phyloP scores from a whole-genome alignment of 2,329 filamentous ascomycete genomes.

The Phialocephala sp. region DNA sequence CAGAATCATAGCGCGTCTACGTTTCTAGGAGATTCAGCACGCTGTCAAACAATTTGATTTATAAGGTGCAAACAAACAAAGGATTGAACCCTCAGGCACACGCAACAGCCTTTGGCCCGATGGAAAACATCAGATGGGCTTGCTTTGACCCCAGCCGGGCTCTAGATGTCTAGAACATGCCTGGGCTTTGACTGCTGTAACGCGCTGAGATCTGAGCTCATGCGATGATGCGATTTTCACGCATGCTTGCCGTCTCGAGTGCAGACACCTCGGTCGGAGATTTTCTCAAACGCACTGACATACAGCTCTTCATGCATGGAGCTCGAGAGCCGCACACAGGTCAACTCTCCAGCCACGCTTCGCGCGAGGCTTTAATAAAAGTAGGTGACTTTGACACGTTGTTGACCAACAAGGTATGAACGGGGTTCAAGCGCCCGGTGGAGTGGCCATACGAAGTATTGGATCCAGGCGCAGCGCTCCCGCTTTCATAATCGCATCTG shows the following conservation, averaged over 20 bases:
- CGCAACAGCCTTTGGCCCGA: background rate
- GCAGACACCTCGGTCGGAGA: conserved; percentile 14
- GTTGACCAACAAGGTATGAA: conserved; percentile 2
- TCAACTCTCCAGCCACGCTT: background rate
- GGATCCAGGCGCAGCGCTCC: too few relatives aligned
- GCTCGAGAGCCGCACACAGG: conserved; percentile 15
- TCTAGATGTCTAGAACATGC: background rate
- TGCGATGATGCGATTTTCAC: conserved; percentile 13
- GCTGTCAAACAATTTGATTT: background rate
- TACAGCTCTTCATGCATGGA: conserved; percentile 15
- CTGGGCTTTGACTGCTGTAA: background rate
- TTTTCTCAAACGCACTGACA: conserved; percentile 16
- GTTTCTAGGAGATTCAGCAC: background rate
- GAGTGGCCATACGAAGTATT: too few relatives aligned
- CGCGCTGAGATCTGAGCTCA: conserved; percentile 5
- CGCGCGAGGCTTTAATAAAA: conserved; percentile 10
- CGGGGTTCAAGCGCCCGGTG: background rate
- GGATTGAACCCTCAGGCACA: background rate
- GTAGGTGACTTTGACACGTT: conserved; percentile 12
- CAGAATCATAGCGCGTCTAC: background rate
- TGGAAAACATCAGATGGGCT: background rate
- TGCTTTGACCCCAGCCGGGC: background rate
- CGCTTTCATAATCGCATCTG: too few relatives aligned
- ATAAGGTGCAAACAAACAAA: background rate
- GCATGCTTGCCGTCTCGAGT: background rate